A percentile compares a stretch with the other conserved stretches of the same genome.
Evolutionary conservation across 2,329 filamentous ascomycete species (phyloP).

Genomic region (Trichocomaceae sp.): DNA sequence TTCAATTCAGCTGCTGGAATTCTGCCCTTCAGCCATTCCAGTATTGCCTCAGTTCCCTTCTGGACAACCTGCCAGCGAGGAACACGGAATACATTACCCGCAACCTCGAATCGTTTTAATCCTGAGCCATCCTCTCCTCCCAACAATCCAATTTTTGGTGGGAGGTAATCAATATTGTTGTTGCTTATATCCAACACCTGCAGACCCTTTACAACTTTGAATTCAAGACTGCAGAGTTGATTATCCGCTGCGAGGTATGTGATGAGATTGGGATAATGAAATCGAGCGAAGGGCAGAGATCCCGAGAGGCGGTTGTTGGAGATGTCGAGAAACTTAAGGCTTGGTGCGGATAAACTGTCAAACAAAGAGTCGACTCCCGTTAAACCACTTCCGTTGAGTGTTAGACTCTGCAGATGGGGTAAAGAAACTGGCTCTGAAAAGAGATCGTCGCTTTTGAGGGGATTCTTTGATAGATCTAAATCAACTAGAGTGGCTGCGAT

Average conservation of each 20-base stretch:
- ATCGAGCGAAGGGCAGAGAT: conserved; percentile 58
- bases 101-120: conserved; percentile 65
- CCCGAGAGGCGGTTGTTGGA: conserved; percentile 72
- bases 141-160: conserved; percentile 72
- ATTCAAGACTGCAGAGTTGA: conserved; percentile 63
- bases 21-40: conserved; percentile 72
- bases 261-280: conserved; percentile 62
- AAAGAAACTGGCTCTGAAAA: conserved; percentile 62
- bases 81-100: conserved; percentile 80
- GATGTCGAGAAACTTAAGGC: conserved; percentile 69
- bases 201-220: conserved; percentile 67
- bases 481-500: conserved; percentile 65
- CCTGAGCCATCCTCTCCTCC: conserved; percentile 48
- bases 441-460: conserved; percentile 59
- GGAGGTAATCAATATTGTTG: conserved; percentile 77
- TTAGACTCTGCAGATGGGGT: conserved; percentile 68
- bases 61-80: conserved; percentile 78
- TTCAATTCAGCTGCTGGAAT: conserved; percentile 51
- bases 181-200: conserved; percentile 71
- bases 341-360: conserved; percentile 63
- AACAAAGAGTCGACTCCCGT: conserved; percentile 62
- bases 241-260: conserved; percentile 74
- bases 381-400: conserved; percentile 67
- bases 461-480: conserved; percentile 70
- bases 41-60: conserved; percentile 76